Base-by-base conservation (phyloP, 345 rosid species). In the Gossypium ekmanianum region DNA sequence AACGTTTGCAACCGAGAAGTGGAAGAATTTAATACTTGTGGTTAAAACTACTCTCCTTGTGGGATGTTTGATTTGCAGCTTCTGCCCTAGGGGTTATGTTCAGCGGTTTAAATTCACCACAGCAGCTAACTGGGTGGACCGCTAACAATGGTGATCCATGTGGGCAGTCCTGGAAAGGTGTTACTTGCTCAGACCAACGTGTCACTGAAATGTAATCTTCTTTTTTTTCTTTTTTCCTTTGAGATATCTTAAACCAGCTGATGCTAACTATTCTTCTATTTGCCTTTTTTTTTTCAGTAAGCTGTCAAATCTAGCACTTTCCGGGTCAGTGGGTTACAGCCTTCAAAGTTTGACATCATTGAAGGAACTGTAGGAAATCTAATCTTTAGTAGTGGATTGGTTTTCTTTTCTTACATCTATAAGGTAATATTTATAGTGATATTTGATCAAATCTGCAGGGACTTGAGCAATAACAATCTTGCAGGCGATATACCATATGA, bases 131-230 rank as follows among this genome's bases (percentile, higher is more conserved):
- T 8, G 83, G 85, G 59, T 96, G 99, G 98, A 88, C 76, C 2
- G 48, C 81, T 59, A 86, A 76, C 70, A 90, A 97, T 12, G 88
- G 84, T 51, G 97, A 96, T 81, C 99, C 98, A 17, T 96, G 99
- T 72, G 97, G 88, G 58, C 92, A 92, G 76, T 84, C 89, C 12
- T 96, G 99, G 99, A 90, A 66, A 86, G 99, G 99, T 74, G 69
- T 96, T 26, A 82, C 84, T 73, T 96, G 99, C 85, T 87, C 92
- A 45, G 88, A 82, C 82, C 80, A 87, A 54, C 81, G 88, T 43
- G 91, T 96, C 76, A 92, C 93, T 61, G 89, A 84, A 89, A 87
- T 96, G 99, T 96, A 83, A 82, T 76, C 18, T 58, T 78, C 87
- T 72, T 18, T 68, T 11, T 58, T 18, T 67, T 69, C 16, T 29